Conservation (phyloP, 2,329 filamentous ascomycete genomes). For the Emmonsiellopsis sp. region DNA sequence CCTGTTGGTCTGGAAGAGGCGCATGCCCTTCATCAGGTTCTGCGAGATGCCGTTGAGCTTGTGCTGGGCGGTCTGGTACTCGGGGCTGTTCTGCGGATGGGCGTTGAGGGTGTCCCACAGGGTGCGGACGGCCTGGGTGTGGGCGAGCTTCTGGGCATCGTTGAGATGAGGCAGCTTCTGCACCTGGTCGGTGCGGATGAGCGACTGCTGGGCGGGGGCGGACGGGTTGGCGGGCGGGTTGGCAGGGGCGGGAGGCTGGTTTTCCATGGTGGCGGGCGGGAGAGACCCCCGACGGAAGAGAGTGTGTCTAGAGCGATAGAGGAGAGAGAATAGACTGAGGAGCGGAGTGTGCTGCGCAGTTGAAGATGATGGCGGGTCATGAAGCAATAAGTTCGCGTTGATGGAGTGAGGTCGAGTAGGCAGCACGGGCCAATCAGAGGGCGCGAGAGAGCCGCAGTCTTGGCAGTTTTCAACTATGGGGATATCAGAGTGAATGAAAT, state of each 20-base stretch:
- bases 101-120: conserved; percentile 46
- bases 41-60: conserved; percentile 43
- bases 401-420: neutral
- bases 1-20: conserved; percentile 29
- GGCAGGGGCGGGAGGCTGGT: conserved; percentile 2
- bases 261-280: conserved; percentile 7
- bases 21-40: conserved; percentile 43
- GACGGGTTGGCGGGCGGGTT: conserved; percentile 19
- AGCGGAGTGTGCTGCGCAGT: neutral
- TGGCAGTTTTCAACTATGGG: too few species aligned
- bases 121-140: conserved; percentile 43
- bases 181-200: conserved; percentile 46
- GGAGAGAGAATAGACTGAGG: neutral
- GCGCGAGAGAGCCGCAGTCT: too few species aligned
- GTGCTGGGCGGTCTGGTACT: conserved; percentile 41
- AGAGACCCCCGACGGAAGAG: neutral
- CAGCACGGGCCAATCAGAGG: too few species aligned
- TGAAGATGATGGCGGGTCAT: neutral
- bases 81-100: conserved; percentile 38
- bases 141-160: conserved; percentile 46
- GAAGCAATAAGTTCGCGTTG: neutral
- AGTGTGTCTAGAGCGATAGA: neutral
- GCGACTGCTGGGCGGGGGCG: conserved; percentile 22
- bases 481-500: too few species aligned
- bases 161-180: conserved; percentile 43